Percentiles rank a stretch among this genome's conserved stretches.
Evolutionary conservation across 2,329 filamentous ascomycete species (phyloP).

Genomic region (Dactylonectria macrodidyma): DNA sequence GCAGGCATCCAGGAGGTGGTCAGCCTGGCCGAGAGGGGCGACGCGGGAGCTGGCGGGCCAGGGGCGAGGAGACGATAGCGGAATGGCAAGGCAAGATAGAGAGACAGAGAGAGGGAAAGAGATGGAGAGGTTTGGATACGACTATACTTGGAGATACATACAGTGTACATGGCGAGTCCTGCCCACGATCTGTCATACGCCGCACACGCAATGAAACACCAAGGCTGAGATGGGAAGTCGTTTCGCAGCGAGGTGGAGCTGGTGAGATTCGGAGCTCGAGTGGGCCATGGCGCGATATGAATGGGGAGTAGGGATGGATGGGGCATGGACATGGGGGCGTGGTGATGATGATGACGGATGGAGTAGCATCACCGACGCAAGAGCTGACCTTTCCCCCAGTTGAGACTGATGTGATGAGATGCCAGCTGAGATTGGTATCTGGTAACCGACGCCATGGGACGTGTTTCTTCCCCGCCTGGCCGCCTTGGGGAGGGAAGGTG

Average conservation of each 20-base stretch:
- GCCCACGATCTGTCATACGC: too few relatives aligned
- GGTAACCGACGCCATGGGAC: background rate
- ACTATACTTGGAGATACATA: slow-evolving; percentile 1
- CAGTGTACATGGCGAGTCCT: background rate
- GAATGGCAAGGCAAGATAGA: background rate
- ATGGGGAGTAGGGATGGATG: slow-evolving; percentile 14
- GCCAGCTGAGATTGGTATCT: background rate
- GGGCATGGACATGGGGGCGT: background rate
- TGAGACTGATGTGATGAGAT: background rate
- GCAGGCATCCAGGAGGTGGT: slow-evolving; percentile 96
- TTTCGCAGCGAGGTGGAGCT: background rate
- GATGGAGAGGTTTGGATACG: background rate
- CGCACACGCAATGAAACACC: background rate
- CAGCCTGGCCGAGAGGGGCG: slow-evolving; percentile 82
- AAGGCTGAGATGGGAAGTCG: background rate
- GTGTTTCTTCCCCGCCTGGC: background rate
- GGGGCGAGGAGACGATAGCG: slow-evolving; percentile 53
- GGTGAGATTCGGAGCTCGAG: background rate
- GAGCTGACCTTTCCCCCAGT: too few relatives aligned
- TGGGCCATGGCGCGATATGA: background rate
- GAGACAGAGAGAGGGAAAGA: background rate
- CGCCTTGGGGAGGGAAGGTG: too few relatives aligned
- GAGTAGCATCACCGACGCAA: too few relatives aligned
- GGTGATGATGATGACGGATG: too few relatives aligned
- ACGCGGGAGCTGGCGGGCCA: slow-evolving; percentile 58